Percentiles rank a stretch among this genome's conserved stretches.
Evolutionary conservation across 768 basidiomycete species (phyloP).

Genomic region (Tremella yokohamensis): DNA sequence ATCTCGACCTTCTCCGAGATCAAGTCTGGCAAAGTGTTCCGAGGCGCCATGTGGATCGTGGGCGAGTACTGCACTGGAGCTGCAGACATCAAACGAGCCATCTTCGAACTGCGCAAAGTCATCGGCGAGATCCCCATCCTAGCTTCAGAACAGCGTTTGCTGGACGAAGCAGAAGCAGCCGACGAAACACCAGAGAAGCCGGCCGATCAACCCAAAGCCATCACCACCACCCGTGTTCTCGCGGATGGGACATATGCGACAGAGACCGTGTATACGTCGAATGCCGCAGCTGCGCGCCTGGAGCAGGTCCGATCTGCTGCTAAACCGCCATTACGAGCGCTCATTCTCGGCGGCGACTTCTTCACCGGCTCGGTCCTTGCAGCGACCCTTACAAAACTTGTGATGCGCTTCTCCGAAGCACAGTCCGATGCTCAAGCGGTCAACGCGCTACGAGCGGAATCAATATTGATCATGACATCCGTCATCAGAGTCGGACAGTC

Average conservation of each 20-base stretch:
- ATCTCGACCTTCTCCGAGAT: slow-evolving; percentile 75
- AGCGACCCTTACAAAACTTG: slow-evolving; percentile 81
- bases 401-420: slow-evolving; percentile 66
- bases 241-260: slow-evolving; percentile 98
- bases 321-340: slow-evolving; percentile 87
- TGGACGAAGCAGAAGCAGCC: slow-evolving; percentile 70
- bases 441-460: slow-evolving; percentile 83
- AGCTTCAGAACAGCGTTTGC: slow-evolving; percentile 75
- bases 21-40: slow-evolving; percentile 94
- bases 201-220: slow-evolving; percentile 57
- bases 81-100: slow-evolving; percentile 66
- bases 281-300: slow-evolving; percentile 57
- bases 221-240: slow-evolving; percentile 62
- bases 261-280: slow-evolving; percentile 76
- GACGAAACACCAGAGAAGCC: slow-evolving; percentile 54
- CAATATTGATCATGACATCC: slow-evolving; percentile 97
- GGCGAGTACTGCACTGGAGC: slow-evolving; percentile 79
- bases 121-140: slow-evolving; percentile 97
- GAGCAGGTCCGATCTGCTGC: slow-evolving; percentile 80
- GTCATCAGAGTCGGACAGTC: slow-evolving; percentile 95
- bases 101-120: slow-evolving; percentile 75
- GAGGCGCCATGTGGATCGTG: slow-evolving; percentile 95
- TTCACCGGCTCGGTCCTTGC: slow-evolving; percentile 93
- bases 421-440: slow-evolving; percentile 56
- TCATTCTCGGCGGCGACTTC: slow-evolving; percentile 93